phyloP scores from a whole-genome alignment of 257 asterid genomes.

The Solanum tarapatanum region DNA sequence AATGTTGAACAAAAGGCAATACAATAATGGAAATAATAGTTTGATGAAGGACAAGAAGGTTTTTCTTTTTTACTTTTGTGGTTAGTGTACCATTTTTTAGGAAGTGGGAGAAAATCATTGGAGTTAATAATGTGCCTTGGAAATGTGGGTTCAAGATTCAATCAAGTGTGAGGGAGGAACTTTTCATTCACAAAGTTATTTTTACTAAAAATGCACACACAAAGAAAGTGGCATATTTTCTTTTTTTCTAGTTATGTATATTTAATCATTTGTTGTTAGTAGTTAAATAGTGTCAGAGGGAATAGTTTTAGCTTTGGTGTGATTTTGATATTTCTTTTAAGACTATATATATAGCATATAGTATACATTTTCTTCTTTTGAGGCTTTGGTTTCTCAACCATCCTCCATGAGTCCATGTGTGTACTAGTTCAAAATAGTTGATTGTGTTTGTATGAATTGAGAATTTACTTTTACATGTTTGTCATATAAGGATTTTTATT shows the following conservation, averaged over 20 bases:
- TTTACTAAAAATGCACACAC: background rate
- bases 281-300: background rate
- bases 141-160: background rate
- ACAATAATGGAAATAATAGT: background rate
- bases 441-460: background rate
- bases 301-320: background rate
- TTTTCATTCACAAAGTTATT: background rate
- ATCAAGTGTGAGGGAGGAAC: background rate
- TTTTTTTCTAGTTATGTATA: constrained; percentile 1
- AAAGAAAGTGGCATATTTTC: background rate
- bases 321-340: background rate
- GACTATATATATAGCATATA: background rate
- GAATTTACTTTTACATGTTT: background rate
- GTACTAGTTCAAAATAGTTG: background rate
- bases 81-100: background rate
- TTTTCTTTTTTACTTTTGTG: background rate
- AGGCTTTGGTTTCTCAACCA: background rate
- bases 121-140: background rate
- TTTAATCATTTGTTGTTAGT: background rate
- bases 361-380: background rate
- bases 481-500: background rate
- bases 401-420: background rate
- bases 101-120: background rate
- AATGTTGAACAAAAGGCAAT: background rate
- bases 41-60: background rate